phyloP scores from a whole-genome alignment of 257 asterid genomes.

The Gentiana straminea region DNA sequence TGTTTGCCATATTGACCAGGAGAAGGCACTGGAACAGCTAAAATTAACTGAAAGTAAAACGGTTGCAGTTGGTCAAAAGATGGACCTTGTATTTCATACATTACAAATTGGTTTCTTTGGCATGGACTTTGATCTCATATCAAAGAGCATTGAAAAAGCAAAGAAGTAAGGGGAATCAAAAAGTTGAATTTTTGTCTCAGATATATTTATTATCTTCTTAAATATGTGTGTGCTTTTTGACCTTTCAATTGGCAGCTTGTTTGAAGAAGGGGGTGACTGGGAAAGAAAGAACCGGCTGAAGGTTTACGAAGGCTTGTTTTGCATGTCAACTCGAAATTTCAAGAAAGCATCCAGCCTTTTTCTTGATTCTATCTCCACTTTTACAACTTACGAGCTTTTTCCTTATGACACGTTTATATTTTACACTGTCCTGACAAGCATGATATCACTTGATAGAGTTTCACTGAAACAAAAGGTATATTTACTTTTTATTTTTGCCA shows the following conservation, averaged over 20 bases:
- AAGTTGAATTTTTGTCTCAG: not conserved
- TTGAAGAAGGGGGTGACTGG: slow-evolving; percentile 99
- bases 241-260: slow-evolving; percentile 42
- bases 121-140: slow-evolving; percentile 86
- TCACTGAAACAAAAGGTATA: slow-evolving; percentile 80
- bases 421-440: slow-evolving; percentile 82
- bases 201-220: not conserved
- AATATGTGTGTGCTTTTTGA: not conserved
- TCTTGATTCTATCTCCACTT: slow-evolving; percentile 94
- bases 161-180: slow-evolving; percentile 43
- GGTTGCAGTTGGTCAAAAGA: slow-evolving; percentile 98
- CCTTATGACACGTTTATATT: slow-evolving; percentile 83
- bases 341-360: slow-evolving; percentile 87
- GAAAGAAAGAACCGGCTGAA: slow-evolving; percentile 93
- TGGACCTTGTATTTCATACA: slow-evolving; percentile 88
- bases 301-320: slow-evolving; percentile 88
- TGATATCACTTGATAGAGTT: slow-evolving; percentile 83
- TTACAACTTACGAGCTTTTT: slow-evolving; percentile 92
- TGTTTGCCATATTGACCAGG: slow-evolving; percentile 33
- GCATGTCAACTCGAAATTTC: slow-evolving; percentile 94
- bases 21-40: slow-evolving; percentile 91
- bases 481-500: no score
- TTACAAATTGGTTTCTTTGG: slow-evolving; percentile 77
- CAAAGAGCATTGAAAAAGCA: slow-evolving; percentile 94
- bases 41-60: slow-evolving; percentile 87